Evolutionary conservation across 345 rosid genomes (phyloP).

Genomic region (Moricandia moricandioides): DNA sequence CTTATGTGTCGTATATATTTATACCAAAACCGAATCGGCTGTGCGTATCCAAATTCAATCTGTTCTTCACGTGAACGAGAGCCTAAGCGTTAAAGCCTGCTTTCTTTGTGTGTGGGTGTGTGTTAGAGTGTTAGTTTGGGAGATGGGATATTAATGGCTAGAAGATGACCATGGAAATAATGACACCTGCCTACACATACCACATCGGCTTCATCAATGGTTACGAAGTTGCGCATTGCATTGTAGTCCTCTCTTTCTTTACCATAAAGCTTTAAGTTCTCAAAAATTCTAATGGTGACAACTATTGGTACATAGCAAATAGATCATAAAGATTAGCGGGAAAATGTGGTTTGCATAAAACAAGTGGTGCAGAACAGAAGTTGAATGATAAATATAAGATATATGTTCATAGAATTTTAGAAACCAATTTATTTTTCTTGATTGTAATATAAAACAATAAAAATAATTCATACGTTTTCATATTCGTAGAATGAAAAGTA

Average conservation of each 20-base stretch:
- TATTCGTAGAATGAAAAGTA: no score
- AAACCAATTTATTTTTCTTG: no score
- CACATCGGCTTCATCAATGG: background rate
- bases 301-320: background rate
- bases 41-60: conserved; percentile 2
- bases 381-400: background rate
- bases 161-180: conserved; percentile 7
- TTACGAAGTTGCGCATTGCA: background rate
- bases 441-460: no score
- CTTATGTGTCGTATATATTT: background rate
- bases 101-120: background rate
- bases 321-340: background rate
- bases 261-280: background rate
- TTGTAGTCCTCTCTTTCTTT: background rate
- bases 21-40: background rate
- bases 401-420: no score
- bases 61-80: background rate
- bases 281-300: background rate
- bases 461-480: no score
- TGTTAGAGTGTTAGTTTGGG: conserved; percentile 30
- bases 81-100: conserved; percentile 14
- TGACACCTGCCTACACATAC: conserved; percentile 11
- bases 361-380: background rate
- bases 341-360: background rate
- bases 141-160: conserved; percentile 28